phyloP scores from a whole-genome alignment of 148 eudicot genomes.

The Vaccinium vitisidaea region DNA sequence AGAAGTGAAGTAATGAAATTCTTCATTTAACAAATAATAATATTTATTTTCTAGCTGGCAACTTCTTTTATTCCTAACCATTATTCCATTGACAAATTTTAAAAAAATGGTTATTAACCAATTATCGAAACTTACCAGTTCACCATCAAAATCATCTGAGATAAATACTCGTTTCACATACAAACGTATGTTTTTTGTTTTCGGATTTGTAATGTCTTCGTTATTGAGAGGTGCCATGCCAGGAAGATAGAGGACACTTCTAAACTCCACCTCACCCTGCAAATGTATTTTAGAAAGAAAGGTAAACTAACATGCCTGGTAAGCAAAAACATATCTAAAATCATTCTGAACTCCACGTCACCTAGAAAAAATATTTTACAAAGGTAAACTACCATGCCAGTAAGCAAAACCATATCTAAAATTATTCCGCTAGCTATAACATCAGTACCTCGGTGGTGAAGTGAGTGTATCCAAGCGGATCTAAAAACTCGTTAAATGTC shows the following conservation, averaged over 20 bases:
- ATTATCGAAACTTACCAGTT: slow-evolving; percentile 58
- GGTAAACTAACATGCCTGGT: not conserved
- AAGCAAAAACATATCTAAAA: not conserved
- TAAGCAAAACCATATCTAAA: not conserved
- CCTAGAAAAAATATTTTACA: slow-evolving; percentile 47
- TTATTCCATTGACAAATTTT: not conserved
- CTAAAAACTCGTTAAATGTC: slow-evolving; percentile 91
- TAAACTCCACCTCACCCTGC: slow-evolving; percentile 98
- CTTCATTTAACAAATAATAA: not conserved
- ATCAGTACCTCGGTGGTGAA: slow-evolving; percentile 85
- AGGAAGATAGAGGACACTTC: slow-evolving; percentile 89
- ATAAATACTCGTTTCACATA: slow-evolving; percentile 93
- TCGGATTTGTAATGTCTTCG: slow-evolving; percentile 25
- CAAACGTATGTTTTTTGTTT: slow-evolving; percentile 63
- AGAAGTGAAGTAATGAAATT: not conserved
- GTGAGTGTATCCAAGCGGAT: slow-evolving; percentile 82
- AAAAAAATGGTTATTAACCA: not conserved
- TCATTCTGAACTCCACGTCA: slow-evolving; percentile 83
- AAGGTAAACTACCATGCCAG: not conserved
- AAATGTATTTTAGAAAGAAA: slow-evolving; percentile 19
- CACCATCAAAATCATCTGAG: slow-evolving; percentile 99
- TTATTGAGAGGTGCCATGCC: slow-evolving; percentile 89
- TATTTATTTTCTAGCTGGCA: not conserved
- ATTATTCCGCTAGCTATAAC: slow-evolving; percentile 24
- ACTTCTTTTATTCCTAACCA: not conserved